A percentile compares a stretch with the other conserved stretches of the same genome.
phyloP scores from a whole-genome alignment of 2,329 filamentous ascomycete genomes.

The Trichoderma afroharzianum region DNA sequence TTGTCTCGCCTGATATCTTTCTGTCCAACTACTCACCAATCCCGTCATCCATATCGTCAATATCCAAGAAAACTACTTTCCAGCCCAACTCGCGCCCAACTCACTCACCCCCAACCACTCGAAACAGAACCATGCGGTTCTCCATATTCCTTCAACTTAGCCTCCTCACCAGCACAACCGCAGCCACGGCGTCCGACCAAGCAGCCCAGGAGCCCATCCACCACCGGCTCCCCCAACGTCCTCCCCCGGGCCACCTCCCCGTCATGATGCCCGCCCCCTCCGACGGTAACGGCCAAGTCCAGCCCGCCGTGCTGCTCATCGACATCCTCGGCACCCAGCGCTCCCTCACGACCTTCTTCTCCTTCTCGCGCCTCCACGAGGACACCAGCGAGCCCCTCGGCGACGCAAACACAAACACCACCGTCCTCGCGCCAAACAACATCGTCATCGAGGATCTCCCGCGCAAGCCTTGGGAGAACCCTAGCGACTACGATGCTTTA shows the following conservation, averaged over 20 bases:
- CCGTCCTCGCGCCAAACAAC: conserved; percentile 85
- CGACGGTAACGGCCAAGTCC: conserved; percentile 26
- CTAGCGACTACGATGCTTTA: conserved; percentile 64
- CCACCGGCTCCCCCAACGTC: conserved; percentile 8
- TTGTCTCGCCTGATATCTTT: neutral
- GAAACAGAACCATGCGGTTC: conserved; percentile 9
- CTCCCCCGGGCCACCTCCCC: conserved; percentile 24
- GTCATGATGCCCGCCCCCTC: conserved; percentile 24
- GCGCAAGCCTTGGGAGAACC: conserved; percentile 81
- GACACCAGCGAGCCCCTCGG: conserved; percentile 66
- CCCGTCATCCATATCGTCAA: neutral
- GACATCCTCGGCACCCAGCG: conserved; percentile 81
- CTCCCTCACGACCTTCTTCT: conserved; percentile 79
- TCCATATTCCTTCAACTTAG: neutral
- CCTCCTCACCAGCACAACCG: neutral
- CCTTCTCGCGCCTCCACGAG: conserved; percentile 72
- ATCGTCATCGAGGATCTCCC: conserved; percentile 72
- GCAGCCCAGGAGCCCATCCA: conserved; percentile 6
- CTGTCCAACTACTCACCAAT: neutral
- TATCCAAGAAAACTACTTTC: neutral
- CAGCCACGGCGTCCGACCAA: conserved; percentile 10
- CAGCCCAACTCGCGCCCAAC: neutral
- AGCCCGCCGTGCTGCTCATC: conserved; percentile 63
- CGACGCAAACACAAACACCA: conserved; percentile 65
- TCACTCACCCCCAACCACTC: neutral